Evolutionary conservation across 495 filamentous ascomycete species (phyloP), one percentile per base, ranked within the genome.

Genomic region (Hypomontagnella monticulosa): DNA sequence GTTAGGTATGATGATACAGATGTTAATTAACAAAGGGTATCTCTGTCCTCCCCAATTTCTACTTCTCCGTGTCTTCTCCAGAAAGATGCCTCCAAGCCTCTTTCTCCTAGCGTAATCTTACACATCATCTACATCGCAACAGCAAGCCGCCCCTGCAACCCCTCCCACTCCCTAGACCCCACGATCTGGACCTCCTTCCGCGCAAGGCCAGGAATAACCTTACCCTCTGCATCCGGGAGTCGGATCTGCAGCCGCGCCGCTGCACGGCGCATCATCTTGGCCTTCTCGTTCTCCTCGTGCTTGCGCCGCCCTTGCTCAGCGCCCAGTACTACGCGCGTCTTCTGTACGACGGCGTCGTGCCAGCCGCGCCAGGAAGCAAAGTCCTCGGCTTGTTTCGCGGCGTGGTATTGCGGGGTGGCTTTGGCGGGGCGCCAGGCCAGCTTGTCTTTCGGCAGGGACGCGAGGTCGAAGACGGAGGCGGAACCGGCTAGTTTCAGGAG

Each of bases 401-500:
- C 76, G 27, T 79, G 77, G 67, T 75, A 83, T 57, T 75, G 75
- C 34, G 74, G 79, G 38, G 80, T 84, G 48, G 41, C 73, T 70
- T 61, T 75, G 15, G 78, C 81, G 19, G 76, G 83, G 56, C 71
- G 76, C 83, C 76, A 84, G 42, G 70, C 77, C 55, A 75, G 43
- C 67, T 84, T 85, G 57, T 88, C 85, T 62, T 78, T 73, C 4
- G 79, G 78, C 48, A 77, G 73, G 60, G 75, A 38, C 8, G 60
- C 68, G 20, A 89, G 71, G 56, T 91, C 87, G 61, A 80, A 85
- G 10, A 91, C 70, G 48, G 76, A 82, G 1, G 88, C 84, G 1
- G 81, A 78, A 19, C 83, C 81, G 1, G 87, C 87, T 40, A 94
- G 80, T 54, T 85, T 84, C 47, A 94, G 81, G 36, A 96, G 82